Base-by-base conservation (phyloP, 805 yeast species). In the Lipomyces mesembrius region DNA sequence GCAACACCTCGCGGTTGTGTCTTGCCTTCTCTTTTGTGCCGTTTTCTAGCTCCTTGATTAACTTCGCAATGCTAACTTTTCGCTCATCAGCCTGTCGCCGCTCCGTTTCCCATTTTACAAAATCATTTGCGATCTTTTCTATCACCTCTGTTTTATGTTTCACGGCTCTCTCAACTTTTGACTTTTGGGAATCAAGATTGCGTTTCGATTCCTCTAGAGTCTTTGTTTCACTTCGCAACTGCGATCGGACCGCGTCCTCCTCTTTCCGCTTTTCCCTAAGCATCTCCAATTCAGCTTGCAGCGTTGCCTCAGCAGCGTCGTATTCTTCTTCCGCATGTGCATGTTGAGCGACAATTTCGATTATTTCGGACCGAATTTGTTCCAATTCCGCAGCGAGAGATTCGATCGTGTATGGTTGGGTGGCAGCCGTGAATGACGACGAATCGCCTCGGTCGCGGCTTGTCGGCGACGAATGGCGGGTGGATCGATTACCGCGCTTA, bases 151-250 rank as follows among this genome's bases (percentile, higher is more conserved):
- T 5, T 55, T 68, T 62, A 59, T 68, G 60, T 60, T 64, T 53
- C 51, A 62, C 57, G 37, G 61, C 51, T 32, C 63, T 61, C 61
- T 75, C 79, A 20, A 75, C 72, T 59, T 77, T 77, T 6, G 76
- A 59, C 32, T 75, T 72, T 58, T 77, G 79, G 17, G 76, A 72
- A 46, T 80, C 83, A 17, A 79, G 71, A 20, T 72, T 71, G 7
- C 80, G 77, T 61, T 77, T 76, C 7, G 76, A 69, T 34, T 78
- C 80, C 59, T 80, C 83, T 22, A 79, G 71, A 0, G 74, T 56
- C 63, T 78, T 78, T 49, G 74, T 74, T 60, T 80, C 83, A 0
- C 77, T 67, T 25, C 79, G 71, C n/a, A 78, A 66, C 56, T 73
- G 77, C 8, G 77, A 60, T 11, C 79, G 72, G n/a, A 70, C 72